Evolutionary conservation across 1,284 basidiomycete species (phyloP).

Genomic region (Cutaneotrichosporon sp.): DNA sequence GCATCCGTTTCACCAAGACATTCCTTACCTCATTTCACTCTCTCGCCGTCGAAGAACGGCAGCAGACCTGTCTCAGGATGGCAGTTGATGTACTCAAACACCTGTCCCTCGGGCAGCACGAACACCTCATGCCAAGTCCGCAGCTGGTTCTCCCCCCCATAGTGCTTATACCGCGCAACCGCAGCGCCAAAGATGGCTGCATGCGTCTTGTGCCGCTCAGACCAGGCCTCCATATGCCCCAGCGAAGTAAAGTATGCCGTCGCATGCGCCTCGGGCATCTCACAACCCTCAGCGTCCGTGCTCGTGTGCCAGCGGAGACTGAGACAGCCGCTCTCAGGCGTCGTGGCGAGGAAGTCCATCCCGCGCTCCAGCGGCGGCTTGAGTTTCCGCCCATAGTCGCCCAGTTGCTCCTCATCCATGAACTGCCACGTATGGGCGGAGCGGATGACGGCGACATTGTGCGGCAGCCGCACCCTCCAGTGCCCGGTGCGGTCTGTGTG

Average conservation of each 20-base stretch:
- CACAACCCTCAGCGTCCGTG: not conserved
- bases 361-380: conserved; percentile 8
- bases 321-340: conserved; percentile 4
- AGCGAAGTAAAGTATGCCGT: conserved; percentile 7
- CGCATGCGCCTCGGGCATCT: conserved; percentile 4
- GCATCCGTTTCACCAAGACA: not conserved
- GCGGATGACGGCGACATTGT: conserved; percentile 10
- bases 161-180: conserved; percentile 8
- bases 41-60: conserved; percentile 3
- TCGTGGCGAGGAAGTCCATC: conserved; percentile 7
- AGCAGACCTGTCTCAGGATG: conserved; percentile 9
- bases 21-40: not conserved
- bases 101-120: conserved; percentile 4
- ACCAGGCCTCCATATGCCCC: conserved; percentile 10
- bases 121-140: conserved; percentile 17
- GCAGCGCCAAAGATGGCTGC: conserved; percentile 14
- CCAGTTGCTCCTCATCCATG: conserved; percentile 11
- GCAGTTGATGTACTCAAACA: conserved; percentile 14
- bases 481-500: not conserved
- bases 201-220: conserved; percentile 8
- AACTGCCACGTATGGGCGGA: conserved; percentile 10
- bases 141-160: conserved; percentile 10
- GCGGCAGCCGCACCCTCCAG: conserved; percentile 1
- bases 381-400: conserved; percentile 8
- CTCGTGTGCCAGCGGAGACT: not conserved